A percentile compares a stretch with the other conserved stretches of the same genome.
Conservation (phyloP, 2,329 filamentous ascomycete genomes). For the Sporothrix inflata region DNA sequence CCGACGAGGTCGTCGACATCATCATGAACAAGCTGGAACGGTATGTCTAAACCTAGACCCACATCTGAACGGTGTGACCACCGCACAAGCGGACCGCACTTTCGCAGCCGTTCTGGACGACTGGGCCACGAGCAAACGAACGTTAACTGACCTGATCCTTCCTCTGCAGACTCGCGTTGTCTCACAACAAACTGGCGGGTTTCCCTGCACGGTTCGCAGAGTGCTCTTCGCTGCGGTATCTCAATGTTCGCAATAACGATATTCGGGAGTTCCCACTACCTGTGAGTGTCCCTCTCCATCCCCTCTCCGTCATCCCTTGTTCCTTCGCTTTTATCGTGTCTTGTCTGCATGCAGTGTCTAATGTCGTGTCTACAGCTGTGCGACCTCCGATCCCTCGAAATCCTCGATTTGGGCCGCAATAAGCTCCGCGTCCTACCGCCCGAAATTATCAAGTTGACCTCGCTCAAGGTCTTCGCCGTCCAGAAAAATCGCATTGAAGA, state of each 20-base stretch:
- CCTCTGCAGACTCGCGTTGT: slow-evolving; percentile 68
- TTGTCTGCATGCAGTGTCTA: slow-evolving; percentile 13
- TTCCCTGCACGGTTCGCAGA: slow-evolving; percentile 73
- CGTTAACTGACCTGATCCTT: not conserved
- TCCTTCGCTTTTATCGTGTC: slow-evolving; percentile 31
- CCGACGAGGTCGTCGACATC: slow-evolving; percentile 74
- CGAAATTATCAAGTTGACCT: slow-evolving; percentile 78
- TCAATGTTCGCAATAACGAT: slow-evolving; percentile 78
- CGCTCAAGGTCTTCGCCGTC: slow-evolving; percentile 85
- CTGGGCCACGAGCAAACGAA: not conserved
- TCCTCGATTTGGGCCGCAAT: slow-evolving; percentile 89
- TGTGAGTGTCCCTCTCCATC: slow-evolving; percentile 44
- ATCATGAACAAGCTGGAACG: slow-evolving; percentile 75
- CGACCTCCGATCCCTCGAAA: slow-evolving; percentile 83
- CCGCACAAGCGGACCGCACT: not conserved
- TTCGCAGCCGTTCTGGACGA: not conserved
- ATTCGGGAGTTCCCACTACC: slow-evolving; percentile 65
- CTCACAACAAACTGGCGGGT: slow-evolving; percentile 75
- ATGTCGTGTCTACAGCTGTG: slow-evolving; percentile 65
- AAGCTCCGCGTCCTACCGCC: slow-evolving; percentile 76
- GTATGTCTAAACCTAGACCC: slow-evolving; percentile 47
- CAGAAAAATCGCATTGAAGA: slow-evolving; percentile 86
- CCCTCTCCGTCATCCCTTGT: slow-evolving; percentile 8
- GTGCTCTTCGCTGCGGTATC: slow-evolving; percentile 76
- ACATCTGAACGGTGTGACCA: not conserved